Conservation (phyloP, 371 early-diverging fungal genomes). For the Entomophthora muscae region DNA sequence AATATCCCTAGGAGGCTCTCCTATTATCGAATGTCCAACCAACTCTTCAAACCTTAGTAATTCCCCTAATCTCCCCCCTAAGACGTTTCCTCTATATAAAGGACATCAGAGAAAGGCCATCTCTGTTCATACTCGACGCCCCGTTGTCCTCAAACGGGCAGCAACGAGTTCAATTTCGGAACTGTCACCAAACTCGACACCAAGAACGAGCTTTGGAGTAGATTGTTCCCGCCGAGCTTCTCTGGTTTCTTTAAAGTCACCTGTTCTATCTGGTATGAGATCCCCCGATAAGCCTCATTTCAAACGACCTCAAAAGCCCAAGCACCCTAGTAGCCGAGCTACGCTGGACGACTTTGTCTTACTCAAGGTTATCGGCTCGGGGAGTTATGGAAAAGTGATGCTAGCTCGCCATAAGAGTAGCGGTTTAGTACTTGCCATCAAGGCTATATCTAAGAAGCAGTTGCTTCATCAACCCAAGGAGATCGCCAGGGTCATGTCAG, state of each 20-base stretch:
- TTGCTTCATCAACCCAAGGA: constrained; percentile 42
- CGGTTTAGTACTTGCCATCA: constrained; percentile 64
- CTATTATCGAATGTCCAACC: background rate
- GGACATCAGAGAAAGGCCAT: background rate
- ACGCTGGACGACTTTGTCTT: constrained; percentile 1
- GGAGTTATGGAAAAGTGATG: constrained; percentile 68
- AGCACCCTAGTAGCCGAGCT: background rate
- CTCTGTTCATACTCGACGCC: background rate
- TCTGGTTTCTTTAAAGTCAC: background rate
- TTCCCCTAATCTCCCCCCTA: background rate
- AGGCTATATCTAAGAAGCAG: constrained; percentile 51
- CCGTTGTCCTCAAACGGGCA: background rate
- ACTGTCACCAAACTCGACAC: background rate
- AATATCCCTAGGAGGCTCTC: background rate
- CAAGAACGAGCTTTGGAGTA: background rate
- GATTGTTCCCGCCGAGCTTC: background rate
- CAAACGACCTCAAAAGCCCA: background rate
- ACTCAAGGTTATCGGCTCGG: constrained; percentile 35
- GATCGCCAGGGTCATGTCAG: constrained; percentile 45
- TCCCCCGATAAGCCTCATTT: background rate
- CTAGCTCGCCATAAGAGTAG: constrained; percentile 59
- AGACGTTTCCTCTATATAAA: background rate
- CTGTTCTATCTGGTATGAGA: background rate
- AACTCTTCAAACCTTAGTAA: background rate
- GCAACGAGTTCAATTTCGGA: background rate